Percentiles rank a stretch among this genome's conserved stretches.
These are phyloP conservation scores for Manihot esculenta DNA, from an alignment of 441 rosid genomes.

Conservation along the genomic window DNA sequence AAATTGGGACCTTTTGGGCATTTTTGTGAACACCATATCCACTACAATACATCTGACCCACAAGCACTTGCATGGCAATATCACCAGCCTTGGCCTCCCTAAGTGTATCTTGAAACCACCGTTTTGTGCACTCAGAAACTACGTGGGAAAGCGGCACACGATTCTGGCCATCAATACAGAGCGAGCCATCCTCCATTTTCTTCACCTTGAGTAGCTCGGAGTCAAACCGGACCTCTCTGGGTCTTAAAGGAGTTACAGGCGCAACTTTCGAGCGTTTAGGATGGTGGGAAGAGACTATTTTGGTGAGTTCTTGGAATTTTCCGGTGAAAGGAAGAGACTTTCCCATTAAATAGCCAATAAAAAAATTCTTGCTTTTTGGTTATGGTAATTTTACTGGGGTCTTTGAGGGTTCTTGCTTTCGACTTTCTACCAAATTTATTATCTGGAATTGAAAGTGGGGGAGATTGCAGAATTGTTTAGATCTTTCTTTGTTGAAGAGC, in stretches of 20 bases:
- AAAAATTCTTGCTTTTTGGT: neutral
- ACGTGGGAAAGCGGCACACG: conserved; percentile 60
- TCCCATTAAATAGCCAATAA: conserved; percentile 50
- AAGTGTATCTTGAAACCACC: conserved; percentile 80
- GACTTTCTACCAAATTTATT: too few relatives aligned
- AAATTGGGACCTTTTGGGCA: conserved; percentile 52
- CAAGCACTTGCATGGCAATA: conserved; percentile 71
- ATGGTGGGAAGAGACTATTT: conserved; percentile 38
- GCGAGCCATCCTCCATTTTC: conserved; percentile 31
- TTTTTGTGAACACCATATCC: conserved; percentile 85
- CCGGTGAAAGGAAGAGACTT: conserved; percentile 43
- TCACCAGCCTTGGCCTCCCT: conserved; percentile 79
- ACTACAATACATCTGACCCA: conserved; percentile 82
- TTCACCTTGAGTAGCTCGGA: conserved; percentile 30
- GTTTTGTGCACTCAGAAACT: conserved; percentile 68
- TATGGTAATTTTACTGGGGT: too few relatives aligned
- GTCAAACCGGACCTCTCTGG: conserved; percentile 33
- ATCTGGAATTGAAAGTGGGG: too few relatives aligned
- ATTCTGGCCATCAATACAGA: conserved; percentile 24
- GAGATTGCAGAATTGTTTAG: too few relatives aligned
- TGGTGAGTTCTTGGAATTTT: conserved; percentile 42
- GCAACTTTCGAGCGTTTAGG: conserved; percentile 25
- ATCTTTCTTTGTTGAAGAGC: too few relatives aligned
- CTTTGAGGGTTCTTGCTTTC: too few relatives aligned
- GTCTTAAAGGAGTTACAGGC: conserved; percentile 22